Percentiles rank a stretch among this genome's conserved stretches.
Conservation (phyloP, 2,329 filamentous ascomycete genomes). For the Clonostachys byssicola region DNA sequence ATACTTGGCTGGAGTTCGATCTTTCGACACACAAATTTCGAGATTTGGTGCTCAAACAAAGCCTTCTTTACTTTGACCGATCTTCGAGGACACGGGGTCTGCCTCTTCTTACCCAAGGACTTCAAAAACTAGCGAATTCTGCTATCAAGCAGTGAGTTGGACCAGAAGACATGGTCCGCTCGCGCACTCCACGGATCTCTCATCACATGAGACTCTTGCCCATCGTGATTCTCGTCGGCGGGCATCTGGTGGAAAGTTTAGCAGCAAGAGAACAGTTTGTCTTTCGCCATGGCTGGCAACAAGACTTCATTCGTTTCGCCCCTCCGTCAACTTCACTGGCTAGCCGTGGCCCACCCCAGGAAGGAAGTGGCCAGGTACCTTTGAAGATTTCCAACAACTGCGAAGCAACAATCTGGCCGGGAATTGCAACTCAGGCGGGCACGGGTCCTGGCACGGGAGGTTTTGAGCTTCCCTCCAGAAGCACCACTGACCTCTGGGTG, state of each 20-base stretch:
- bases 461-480: slow-evolving; percentile 60
- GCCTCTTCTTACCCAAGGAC: too few relatives aligned
- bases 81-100: too few relatives aligned
- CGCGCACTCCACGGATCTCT: too few relatives aligned
- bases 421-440: slow-evolving; percentile 68
- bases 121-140: too few relatives aligned
- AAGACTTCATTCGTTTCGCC: slow-evolving; percentile 12
- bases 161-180: too few relatives aligned
- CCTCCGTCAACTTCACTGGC: background rate
- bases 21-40: too few relatives aligned
- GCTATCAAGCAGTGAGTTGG: too few relatives aligned
- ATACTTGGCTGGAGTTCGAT: too few relatives aligned
- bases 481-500: slow-evolving; percentile 59
- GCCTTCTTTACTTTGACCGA: too few relatives aligned
- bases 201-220: background rate
- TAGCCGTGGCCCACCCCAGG: slow-evolving; percentile 21
- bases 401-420: slow-evolving; percentile 69
- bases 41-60: too few relatives aligned
- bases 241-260: background rate
- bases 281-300: slow-evolving; percentile 10
- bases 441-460: slow-evolving; percentile 63
- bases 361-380: slow-evolving; percentile 41
- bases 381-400: slow-evolving; percentile 71
- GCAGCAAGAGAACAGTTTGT: background rate
- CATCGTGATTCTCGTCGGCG: background rate